Conservation (phyloP, 805 yeast genomes). For the Novakomyces olei region DNA sequence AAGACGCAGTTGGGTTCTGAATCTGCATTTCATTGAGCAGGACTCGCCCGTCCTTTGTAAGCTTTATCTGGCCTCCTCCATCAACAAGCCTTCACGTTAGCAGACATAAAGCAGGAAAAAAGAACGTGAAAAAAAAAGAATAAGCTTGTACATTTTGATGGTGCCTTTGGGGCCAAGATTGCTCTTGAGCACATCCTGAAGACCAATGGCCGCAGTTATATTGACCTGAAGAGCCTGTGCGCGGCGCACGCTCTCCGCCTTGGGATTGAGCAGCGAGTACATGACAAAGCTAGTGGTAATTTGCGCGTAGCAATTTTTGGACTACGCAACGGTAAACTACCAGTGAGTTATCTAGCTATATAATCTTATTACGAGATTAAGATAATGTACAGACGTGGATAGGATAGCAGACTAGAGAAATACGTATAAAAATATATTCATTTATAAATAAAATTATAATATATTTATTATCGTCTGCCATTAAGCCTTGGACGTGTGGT, state of each 20-base stretch:
- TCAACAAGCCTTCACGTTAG: slow-evolving; percentile 37
- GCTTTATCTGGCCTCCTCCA: slow-evolving; percentile 85
- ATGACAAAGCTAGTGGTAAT: too few species aligned
- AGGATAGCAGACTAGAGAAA: too few species aligned
- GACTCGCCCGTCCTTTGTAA: slow-evolving; percentile 94
- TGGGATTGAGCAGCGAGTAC: slow-evolving; percentile 54
- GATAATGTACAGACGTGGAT: too few species aligned
- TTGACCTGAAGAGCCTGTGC: slow-evolving; percentile 89
- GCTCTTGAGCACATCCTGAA: slow-evolving; percentile 75
- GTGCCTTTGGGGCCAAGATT: slow-evolving; percentile 96
- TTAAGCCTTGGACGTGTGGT: too few species aligned
- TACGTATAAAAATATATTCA: too few species aligned
- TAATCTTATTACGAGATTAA: too few species aligned
- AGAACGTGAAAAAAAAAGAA: neutral
- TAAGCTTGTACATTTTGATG: slow-evolving; percentile 56
- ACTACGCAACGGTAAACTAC: too few species aligned
- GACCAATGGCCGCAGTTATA: slow-evolving; percentile 88
- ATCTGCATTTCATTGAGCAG: slow-evolving; percentile 60
- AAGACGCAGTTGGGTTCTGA: slow-evolving; percentile 27
- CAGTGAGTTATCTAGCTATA: too few species aligned
- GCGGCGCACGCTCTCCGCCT: slow-evolving; percentile 91
- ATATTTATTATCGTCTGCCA: too few species aligned
- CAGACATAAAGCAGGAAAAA: neutral
- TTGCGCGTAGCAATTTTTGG: too few species aligned
- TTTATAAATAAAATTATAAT: too few species aligned